Evolutionary conservation across 208 protist species (phyloP), one percentile per base, ranked within the genome.

Genomic region (Naegleria lovaniensis): DNA sequence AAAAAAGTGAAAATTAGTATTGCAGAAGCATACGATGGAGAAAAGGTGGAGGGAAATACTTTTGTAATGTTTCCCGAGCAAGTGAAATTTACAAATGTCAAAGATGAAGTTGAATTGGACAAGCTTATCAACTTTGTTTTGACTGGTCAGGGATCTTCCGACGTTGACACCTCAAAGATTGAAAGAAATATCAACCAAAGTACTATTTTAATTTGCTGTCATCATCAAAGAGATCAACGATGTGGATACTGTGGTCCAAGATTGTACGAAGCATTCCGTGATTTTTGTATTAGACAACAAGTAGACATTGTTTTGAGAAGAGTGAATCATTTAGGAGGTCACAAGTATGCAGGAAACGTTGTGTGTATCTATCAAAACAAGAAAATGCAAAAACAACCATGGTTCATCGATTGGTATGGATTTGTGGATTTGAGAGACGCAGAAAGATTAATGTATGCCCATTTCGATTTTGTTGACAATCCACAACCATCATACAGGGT

Each of bases 341-440:
- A 85, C 36, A 85, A 85, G 22, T 85, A 43, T 85, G 79, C 79
- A 16, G 79, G 79, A 36, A 85, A 85, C 19, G 13, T 85, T 15
- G n/a, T 85, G 5, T 1, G 41, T 85, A n/a, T 79, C 9, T 79
- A 79, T 9, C 38, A 85, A 39, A 85, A 85, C 13, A 43, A 85
- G 15, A 39, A 33, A 36, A 43, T 43, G n/a, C 9, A 43, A 36
- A 85, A 85, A 16, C 13, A 25, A 22, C n/a, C 38, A 85, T 39
- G n/a, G 79, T 85, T 85, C 41, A 25, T 39, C 43, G 79, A 85
- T 85, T 85, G 79, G 79, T 85, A 85, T 43, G 79, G 79, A 36
- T 85, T 43, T 85, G 79, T 85, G 13, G n/a, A 39, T 85, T 29
- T 43, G n/a, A 43, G 4, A 6, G 79, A 85, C 43, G 36, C 43